phyloP scores from a whole-genome alignment of 2,329 filamentous ascomycete species.

The Albophoma yamanashiensis region DNA sequence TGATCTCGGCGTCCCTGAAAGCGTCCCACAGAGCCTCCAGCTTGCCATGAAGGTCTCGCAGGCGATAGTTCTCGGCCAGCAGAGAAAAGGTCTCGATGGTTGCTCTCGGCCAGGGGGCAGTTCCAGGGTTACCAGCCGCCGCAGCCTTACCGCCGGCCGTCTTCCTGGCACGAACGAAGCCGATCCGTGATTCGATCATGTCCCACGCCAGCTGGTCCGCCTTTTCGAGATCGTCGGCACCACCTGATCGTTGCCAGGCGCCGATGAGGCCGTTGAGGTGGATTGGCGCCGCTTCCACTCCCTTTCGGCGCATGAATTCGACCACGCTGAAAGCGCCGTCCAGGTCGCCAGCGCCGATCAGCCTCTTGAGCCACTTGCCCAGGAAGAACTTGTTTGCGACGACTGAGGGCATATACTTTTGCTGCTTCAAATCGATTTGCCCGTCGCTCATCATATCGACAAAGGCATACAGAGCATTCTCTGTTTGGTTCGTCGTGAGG shows the following conservation, averaged over 20 bases:
- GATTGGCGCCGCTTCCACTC: conserved; percentile 57
- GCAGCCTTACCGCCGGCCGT: neutral
- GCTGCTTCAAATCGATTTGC: conserved; percentile 34
- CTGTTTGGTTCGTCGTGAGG: conserved; percentile 51
- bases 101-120: conserved; percentile 38
- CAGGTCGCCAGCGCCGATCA: conserved; percentile 62
- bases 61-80: conserved; percentile 60
- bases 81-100: conserved; percentile 71
- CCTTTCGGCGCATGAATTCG: conserved; percentile 61
- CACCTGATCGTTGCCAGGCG: conserved; percentile 60
- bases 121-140: neutral
- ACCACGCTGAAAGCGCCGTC: conserved; percentile 64
- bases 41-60: conserved; percentile 45
- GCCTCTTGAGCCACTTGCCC: conserved; percentile 77
- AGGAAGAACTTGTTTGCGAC: conserved; percentile 71
- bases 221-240: conserved; percentile 39
- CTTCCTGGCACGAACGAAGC: conserved; percentile 44
- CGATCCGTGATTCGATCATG: conserved; percentile 62
- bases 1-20: conserved; percentile 52
- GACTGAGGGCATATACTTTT: conserved; percentile 32
- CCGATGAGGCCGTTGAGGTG: conserved; percentile 77
- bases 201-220: conserved; percentile 63
- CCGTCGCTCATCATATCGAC: conserved; percentile 78
- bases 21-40: conserved; percentile 52
- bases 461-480: conserved; percentile 65